Evolutionary conservation across 139 green algal species (phyloP), one percentile per base, ranked within the genome.

Genomic region (Diplosphaera chodatii): DNA sequence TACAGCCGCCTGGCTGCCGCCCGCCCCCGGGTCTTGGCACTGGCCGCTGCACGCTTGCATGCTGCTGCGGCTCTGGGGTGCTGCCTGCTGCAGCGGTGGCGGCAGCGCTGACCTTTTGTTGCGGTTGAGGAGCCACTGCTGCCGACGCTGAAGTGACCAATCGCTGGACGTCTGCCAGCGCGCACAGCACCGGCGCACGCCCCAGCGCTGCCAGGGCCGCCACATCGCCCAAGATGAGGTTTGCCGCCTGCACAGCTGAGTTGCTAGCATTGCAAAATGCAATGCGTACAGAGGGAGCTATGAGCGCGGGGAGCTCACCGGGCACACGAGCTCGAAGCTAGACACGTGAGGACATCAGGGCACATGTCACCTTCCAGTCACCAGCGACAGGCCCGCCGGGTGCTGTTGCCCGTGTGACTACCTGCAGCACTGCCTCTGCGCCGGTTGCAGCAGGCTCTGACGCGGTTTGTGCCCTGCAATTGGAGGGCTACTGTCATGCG

Each of bases 201-300:
- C 86, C 86, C 55, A 66, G 33, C 32, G 32, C n/a, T 28, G 90
- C 27, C 32, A 89, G 3, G 2, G 65, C 33, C 0, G 64, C 72
- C 0, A 82, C 84, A 68, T 90, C 85, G 23, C 55, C 63, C 55
- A 90, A 41, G 30, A 86, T 59, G 3, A 48, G 71, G 8, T 87
- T 32, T 6, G 81, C 80, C 37, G 72, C 66, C 5, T 33, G 25
- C 37, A 48, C 37, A 48, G 8, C 37, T 6, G 37, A 48, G 37
- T 10, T 48, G 6, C 10, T 48, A 6, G 10, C 8, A 10, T 48
- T n/a, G n/a, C n/a, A n/a, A n/a, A n/a, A n/a, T n/a, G n/a, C n/a
- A n/a, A n/a, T n/a, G n/a, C n/a, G n/a, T n/a, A n/a, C n/a, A n/a
- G n/a, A n/a, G n/a, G n/a, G n/a, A n/a, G n/a, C n/a, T n/a, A n/a